These are phyloP conservation scores for Penicillium occitanis DNA, from an alignment of 2,329 filamentous ascomycete species.

Conservation along the genomic window DNA sequence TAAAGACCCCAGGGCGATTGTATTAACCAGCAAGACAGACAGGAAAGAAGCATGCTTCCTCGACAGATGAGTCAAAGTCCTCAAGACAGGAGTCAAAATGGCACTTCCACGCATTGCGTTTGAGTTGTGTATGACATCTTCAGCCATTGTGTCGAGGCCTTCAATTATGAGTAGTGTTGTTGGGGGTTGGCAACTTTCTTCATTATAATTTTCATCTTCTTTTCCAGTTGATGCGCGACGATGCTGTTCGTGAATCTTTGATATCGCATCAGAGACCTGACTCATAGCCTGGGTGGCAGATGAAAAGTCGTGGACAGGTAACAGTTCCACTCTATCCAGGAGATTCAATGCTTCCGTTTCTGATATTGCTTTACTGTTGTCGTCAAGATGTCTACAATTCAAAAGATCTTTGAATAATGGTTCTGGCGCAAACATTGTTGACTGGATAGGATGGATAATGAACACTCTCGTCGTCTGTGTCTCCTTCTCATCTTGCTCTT, in stretches of 20 bases:
- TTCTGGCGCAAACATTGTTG: slow-evolving; percentile 33
- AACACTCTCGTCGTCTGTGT: slow-evolving; percentile 27
- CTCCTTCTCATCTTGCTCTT: not conserved
- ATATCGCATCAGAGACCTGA: slow-evolving; percentile 32
- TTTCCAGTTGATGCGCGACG: slow-evolving; percentile 11
- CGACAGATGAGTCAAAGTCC: slow-evolving; percentile 36
- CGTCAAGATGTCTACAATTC: not conserved
- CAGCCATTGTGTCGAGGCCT: slow-evolving; percentile 39
- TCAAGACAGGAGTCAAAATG: slow-evolving; percentile 33
- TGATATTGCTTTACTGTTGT: slow-evolving; percentile 2
- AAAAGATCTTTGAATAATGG: slow-evolving; percentile 33
- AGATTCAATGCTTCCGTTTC: slow-evolving; percentile 32
- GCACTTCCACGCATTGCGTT: slow-evolving; percentile 38
- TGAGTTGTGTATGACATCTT: slow-evolving; percentile 40
- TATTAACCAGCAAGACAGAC: slow-evolving; percentile 41
- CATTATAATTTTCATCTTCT: not conserved
- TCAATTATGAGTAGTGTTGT: slow-evolving; percentile 34
- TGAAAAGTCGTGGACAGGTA: slow-evolving; percentile 35
- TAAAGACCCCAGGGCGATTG: slow-evolving; percentile 29
- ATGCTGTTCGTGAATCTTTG: slow-evolving; percentile 24
- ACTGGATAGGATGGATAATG: slow-evolving; percentile 37
- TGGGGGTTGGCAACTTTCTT: not conserved
- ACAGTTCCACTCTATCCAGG: slow-evolving; percentile 36
- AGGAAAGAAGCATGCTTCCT: slow-evolving; percentile 31
- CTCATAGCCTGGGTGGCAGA: slow-evolving; percentile 33